A percentile compares a stretch with the other conserved stretches of the same genome.
Conservation (phyloP, 495 filamentous ascomycete species). For the Xylaria castorea region DNA sequence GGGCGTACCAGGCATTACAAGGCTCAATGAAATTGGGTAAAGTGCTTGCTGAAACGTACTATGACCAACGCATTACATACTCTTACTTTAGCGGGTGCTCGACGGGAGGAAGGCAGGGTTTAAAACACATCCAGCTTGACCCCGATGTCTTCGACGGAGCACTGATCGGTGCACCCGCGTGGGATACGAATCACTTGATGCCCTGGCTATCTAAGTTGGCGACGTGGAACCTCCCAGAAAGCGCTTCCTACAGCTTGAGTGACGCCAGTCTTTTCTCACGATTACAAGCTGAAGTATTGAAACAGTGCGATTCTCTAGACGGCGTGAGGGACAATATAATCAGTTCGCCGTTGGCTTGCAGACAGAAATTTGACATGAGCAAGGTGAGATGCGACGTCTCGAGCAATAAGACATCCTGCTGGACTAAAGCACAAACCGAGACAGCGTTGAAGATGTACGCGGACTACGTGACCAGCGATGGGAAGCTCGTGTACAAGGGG, state of each 20-base stretch:
- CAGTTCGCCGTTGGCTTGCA: conserved; percentile 61
- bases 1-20: conserved; percentile 54
- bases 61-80: conserved; percentile 46
- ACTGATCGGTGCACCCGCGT: conserved; percentile 62
- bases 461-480: conserved; percentile 56
- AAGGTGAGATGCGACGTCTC: conserved; percentile 55
- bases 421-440: conserved; percentile 59
- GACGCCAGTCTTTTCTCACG: conserved; percentile 54
- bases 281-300: conserved; percentile 62
- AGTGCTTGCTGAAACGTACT: conserved; percentile 47
- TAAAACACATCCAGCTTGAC: conserved; percentile 59
- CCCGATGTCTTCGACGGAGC: conserved; percentile 71
- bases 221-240: conserved; percentile 42
- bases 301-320: conserved; percentile 68
- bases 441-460: conserved; percentile 60
- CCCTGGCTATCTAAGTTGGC: conserved; percentile 44
- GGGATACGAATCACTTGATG: conserved; percentile 56
- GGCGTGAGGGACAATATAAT: conserved; percentile 67
- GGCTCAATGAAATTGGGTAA: conserved; percentile 49
- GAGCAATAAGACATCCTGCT: conserved; percentile 50
- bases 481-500: conserved; percentile 61
- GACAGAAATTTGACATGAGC: conserved; percentile 47
- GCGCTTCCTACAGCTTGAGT: conserved; percentile 55
- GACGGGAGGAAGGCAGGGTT: conserved; percentile 64
- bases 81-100: conserved; percentile 66